Base-by-base conservation (phyloP, 192 early-diverging fungal species). In the Phycomyces blakesleeanus region DNA sequence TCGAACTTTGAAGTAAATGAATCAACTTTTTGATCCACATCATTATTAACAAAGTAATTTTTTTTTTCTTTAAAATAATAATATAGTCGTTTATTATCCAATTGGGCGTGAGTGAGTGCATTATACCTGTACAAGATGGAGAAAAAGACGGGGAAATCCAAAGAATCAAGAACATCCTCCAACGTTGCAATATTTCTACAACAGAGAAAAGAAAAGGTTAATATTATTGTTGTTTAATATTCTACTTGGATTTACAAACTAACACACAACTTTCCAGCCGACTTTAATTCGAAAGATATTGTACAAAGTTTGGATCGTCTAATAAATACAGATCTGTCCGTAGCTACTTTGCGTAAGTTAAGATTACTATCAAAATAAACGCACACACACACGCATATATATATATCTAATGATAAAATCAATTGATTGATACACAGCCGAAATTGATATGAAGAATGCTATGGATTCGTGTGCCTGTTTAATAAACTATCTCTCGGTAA, bases 81-180 rank as follows among this genome's bases (percentile, higher is more conserved):
- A n/a, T 38, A 14, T 58, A 89, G 84, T 89, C 94, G 6, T 75
- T 98, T 37, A 74, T 92, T 22, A 93, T 97, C 67, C 96, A 98
- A 74, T 84, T 96, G 44, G 88, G 89, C 37, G 91, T 94, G 51
- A 96, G 96, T 67, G 96, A 98, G 69, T 95, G 93, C 59, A 71
- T 96, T 14, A 67, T 98, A 21, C 75, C 83, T 14, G 49, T 67
- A 7, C 74, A 79, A 55, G 79, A 89, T 21, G 66, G 77, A 3
- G 67, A 73, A 18, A 79, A 74, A 41, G 87, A 89, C 49, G 83
- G 87, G 53, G 91, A 97, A 60, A 59, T 82, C 8, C 73, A 67
- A 8, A 94, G 91, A 60, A 65, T 98, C 22, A 75, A 75, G 5
- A 76, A 74, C 4, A 83, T 95, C 9, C 74, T 97, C 6, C 81